A percentile compares a stretch with the other conserved stretches of the same genome.
These are phyloP conservation scores for Apiospora hydei DNA, from an alignment of 2,329 filamentous ascomycete genomes.

Conservation along the genomic window DNA sequence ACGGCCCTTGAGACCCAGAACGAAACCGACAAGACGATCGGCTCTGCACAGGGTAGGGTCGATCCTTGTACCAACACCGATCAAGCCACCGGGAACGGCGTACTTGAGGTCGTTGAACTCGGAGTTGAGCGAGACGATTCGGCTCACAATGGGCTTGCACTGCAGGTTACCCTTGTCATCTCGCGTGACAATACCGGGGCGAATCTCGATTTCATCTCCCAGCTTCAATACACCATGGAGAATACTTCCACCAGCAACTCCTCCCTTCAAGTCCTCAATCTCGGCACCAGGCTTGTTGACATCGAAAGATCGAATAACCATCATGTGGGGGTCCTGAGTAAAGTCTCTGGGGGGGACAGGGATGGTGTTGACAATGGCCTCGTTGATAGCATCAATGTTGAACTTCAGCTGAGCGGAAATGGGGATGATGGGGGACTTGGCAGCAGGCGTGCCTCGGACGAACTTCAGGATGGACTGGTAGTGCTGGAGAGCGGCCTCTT, in stretches of 20 bases:
- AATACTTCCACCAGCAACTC: conserved; percentile 97
- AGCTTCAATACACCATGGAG: conserved; percentile 96
- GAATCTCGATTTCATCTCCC: conserved; percentile 97
- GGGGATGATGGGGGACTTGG: conserved; percentile 93
- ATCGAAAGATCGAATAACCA: conserved; percentile 98
- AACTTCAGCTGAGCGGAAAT: conserved; percentile 98
- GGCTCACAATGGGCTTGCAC: conserved; percentile 96
- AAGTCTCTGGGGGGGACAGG: conserved; percentile 93
- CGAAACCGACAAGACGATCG: conserved; percentile 97
- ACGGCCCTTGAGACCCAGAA: conserved; percentile 90
- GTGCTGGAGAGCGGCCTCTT: conserved; percentile 92
- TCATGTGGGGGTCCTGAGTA: conserved; percentile 93
- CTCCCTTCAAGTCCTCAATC: conserved; percentile 97
- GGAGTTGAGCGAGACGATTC: conserved; percentile 93
- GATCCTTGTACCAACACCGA: conserved; percentile 96
- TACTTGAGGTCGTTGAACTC: conserved; percentile 99
- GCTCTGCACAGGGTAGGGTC: conserved; percentile 98
- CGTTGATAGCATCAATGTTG: conserved; percentile 98
- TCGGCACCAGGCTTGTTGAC: conserved; percentile 99
- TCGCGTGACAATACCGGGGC: conserved; percentile 96
- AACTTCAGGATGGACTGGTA: conserved; percentile 98
- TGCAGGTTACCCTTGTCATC: conserved; percentile 93
- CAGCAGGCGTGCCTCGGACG: conserved; percentile 95
- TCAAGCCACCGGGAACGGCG: conserved; percentile 94
- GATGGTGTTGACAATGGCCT: conserved; percentile 94